Percentiles rank a stretch among this genome's conserved stretches.
These are phyloP conservation scores for Sphagnum magellanicum DNA, from an alignment of 228 moss, liverwort and hornwort species.

Conservation along the genomic window DNA sequence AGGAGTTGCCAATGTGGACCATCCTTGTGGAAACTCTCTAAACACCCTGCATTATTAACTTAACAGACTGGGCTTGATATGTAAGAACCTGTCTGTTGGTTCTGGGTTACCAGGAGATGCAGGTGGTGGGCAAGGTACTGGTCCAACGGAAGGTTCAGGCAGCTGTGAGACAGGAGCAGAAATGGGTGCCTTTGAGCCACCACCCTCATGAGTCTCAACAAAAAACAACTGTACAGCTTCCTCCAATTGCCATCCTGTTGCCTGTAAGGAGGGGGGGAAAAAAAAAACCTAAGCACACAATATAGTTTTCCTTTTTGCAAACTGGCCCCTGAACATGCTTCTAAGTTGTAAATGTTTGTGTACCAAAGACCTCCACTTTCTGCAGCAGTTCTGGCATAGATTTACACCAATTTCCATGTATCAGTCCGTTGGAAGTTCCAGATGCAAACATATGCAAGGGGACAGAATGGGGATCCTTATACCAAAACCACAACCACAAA, in stretches of 20 bases:
- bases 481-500: neutral
- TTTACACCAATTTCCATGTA: too few relatives aligned
- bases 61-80: neutral
- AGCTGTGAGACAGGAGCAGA: slow-evolving; percentile 36
- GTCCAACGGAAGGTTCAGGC: slow-evolving; percentile 34
- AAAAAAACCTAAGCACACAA: neutral
- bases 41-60: neutral
- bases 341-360: too few relatives aligned
- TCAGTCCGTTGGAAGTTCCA: neutral
- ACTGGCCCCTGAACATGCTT: too few relatives aligned
- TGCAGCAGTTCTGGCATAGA: too few relatives aligned
- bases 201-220: slow-evolving; percentile 69
- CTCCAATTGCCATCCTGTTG: slow-evolving; percentile 78
- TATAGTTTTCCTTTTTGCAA: too few relatives aligned
- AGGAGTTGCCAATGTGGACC: too few relatives aligned
- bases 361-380: too few relatives aligned
- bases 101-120: slow-evolving; percentile 31
- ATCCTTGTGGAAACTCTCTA: neutral
- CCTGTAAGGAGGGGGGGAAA: slow-evolving; percentile 35
- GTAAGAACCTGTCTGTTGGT: slow-evolving; percentile 50
- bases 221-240: slow-evolving; percentile 95
- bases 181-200: slow-evolving; percentile 29
- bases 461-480: neutral
- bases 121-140: slow-evolving; percentile 25
- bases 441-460: neutral